These are phyloP conservation scores for Lasiosphaeria ovina DNA, from an alignment of 495 filamentous ascomycete species.

Conservation along the genomic window DNA sequence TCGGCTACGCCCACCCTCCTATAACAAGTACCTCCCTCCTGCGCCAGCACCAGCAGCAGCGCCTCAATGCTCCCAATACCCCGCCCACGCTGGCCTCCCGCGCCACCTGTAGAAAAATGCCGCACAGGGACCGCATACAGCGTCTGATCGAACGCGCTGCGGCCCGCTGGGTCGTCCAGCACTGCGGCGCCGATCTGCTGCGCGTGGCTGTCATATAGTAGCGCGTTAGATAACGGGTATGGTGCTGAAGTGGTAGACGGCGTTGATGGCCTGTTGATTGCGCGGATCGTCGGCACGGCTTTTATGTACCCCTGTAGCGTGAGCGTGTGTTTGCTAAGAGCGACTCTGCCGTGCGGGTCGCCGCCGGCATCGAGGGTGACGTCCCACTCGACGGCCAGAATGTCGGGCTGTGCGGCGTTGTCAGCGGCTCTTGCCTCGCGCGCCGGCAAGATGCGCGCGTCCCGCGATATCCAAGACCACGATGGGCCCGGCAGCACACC, in stretches of 20 bases:
- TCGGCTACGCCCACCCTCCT: slow-evolving; percentile 2
- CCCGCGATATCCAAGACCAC: slow-evolving; percentile 9
- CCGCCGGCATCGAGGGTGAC: not conserved
- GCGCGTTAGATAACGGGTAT: slow-evolving; percentile 6
- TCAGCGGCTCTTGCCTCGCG: not conserved
- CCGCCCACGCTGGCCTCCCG: not conserved
- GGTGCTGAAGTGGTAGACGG: not conserved
- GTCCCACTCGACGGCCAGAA: not conserved
- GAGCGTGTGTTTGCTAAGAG: not conserved
- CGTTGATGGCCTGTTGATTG: not conserved
- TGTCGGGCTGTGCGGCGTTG: not conserved
- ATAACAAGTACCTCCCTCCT: not conserved
- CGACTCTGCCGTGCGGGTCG: slow-evolving; percentile 1
- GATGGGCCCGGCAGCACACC: not conserved
- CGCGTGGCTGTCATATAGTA: slow-evolving; percentile 3
- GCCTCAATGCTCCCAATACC: not conserved
- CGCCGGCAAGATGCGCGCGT: slow-evolving; percentile 5
- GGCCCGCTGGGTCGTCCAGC: slow-evolving; percentile 1
- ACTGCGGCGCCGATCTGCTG: slow-evolving; percentile 5
- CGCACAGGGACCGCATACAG: slow-evolving; percentile 2
- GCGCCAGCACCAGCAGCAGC: not conserved
- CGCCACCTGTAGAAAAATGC: not conserved
- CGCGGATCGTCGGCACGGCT: not conserved
- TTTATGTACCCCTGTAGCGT: not conserved
- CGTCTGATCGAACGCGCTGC: not conserved